Evolutionary conservation across 2,329 filamentous ascomycete genomes (phyloP).

Genomic region (Ceratocystis huliohia): DNA sequence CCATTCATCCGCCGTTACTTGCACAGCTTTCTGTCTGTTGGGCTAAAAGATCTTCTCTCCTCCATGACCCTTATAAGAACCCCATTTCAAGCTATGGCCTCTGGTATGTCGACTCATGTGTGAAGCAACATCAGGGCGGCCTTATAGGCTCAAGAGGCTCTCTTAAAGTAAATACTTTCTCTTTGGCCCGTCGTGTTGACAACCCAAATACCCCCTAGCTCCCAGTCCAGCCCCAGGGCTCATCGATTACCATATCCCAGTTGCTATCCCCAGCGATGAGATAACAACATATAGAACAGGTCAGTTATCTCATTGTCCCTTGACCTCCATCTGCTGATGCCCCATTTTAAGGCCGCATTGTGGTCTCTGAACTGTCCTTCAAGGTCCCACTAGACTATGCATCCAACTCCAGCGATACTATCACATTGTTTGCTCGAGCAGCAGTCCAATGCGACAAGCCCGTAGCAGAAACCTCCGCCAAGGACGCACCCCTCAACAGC

Average conservation of each 20-base stretch:
- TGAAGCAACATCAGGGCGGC: neutral
- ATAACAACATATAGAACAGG: conserved; percentile 17
- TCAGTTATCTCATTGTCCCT: neutral
- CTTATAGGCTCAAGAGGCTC: neutral
- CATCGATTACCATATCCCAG: conserved; percentile 9
- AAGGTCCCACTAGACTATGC: conserved; percentile 69
- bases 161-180: neutral
- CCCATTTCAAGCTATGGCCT: neutral
- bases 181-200: too few relatives aligned
- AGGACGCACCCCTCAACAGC: conserved; percentile 28
- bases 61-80: neutral
- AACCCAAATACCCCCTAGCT: neutral
- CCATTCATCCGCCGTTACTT: neutral
- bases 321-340: neutral
- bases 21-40: neutral
- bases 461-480: conserved; percentile 36
- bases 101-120: neutral
- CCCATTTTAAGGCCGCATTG: conserved; percentile 48
- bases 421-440: conserved; percentile 68
- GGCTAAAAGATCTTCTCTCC: too few relatives aligned
- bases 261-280: conserved; percentile 11
- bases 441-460: conserved; percentile 54
- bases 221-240: conserved; percentile 7
- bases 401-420: conserved; percentile 41
- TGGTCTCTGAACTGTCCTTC: conserved; percentile 73